Evolutionary conservation across 768 basidiomycete genomes (phyloP).

Genomic region (Amanita thiersii): DNA sequence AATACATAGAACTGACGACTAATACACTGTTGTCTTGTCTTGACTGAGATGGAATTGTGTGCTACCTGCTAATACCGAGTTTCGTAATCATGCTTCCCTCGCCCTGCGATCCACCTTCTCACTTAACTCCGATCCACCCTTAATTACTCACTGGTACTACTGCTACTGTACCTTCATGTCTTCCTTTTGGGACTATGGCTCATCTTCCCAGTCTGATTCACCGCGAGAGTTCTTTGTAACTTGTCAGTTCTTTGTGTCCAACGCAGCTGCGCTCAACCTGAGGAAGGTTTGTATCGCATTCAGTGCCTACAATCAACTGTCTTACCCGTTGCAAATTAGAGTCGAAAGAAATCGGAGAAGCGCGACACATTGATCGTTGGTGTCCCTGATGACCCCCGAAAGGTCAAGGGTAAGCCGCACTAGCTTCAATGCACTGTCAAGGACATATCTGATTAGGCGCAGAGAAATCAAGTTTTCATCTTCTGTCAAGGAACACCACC

Average conservation of each 20-base stretch:
- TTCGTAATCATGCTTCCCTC: too few relatives aligned
- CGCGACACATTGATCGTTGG: constrained; percentile 29
- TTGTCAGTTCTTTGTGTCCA: constrained; percentile 55
- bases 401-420: constrained; percentile 46
- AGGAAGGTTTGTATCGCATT: constrained; percentile 42
- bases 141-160: neutral
- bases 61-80: too few relatives aligned
- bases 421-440: neutral
- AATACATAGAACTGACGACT: neutral
- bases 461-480: constrained; percentile 75
- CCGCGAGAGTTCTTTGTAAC: constrained; percentile 49
- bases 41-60: too few relatives aligned
- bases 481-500: constrained; percentile 40
- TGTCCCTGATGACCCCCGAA: constrained; percentile 35
- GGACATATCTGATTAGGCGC: constrained; percentile 5
- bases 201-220: neutral
- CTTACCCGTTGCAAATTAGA: constrained; percentile 22
- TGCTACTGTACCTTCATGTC: constrained; percentile 1
- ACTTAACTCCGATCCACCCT: too few relatives aligned
- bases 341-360: constrained; percentile 50
- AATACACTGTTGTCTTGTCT: too few relatives aligned
- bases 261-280: constrained; percentile 36
- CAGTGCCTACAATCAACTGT: constrained; percentile 1
- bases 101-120: too few relatives aligned
- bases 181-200: neutral